Evolutionary conservation across 1,139 yeast species (phyloP).

Genomic region (Geotrichum carabidarum): DNA sequence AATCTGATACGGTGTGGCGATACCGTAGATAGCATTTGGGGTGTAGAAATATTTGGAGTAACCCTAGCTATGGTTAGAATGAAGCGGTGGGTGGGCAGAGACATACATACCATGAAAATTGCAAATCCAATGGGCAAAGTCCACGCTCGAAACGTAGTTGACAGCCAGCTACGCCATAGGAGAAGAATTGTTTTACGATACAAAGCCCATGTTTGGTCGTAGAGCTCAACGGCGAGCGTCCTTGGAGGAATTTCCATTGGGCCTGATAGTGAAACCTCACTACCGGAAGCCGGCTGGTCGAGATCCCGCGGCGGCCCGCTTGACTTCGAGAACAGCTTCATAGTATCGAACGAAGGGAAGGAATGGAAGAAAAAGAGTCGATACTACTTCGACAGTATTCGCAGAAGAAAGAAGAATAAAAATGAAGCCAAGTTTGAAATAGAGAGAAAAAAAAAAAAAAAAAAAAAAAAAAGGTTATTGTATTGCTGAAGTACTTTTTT

Average conservation of each 20-base stretch:
- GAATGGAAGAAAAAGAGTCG: no score
- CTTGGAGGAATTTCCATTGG: not conserved
- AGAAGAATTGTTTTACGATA: conserved; percentile 29
- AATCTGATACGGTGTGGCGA: conserved; percentile 30
- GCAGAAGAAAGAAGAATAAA: no score
- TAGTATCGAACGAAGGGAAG: not conserved
- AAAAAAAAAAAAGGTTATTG: no score
- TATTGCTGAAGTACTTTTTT: no score
- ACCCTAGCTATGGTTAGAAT: conserved; percentile 22
- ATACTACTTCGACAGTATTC: no score
- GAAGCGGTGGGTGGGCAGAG: conserved; percentile 9
- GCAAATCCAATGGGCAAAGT: conserved; percentile 34
- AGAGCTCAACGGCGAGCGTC: conserved; percentile 1
- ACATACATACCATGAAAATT: conserved; percentile 32
- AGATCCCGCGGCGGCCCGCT: not conserved
- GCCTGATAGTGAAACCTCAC: not conserved
- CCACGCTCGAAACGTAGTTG: conserved; percentile 34
- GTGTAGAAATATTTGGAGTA: conserved; percentile 34
- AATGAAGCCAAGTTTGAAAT: no score
- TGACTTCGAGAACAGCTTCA: not conserved
- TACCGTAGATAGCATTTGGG: conserved; percentile 35
- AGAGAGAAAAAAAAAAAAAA: no score
- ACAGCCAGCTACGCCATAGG: conserved; percentile 31
- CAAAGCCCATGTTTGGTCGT: conserved; percentile 24
- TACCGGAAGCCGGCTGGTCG: not conserved